A percentile compares a stretch with the other conserved stretches of the same genome.
Conservation (phyloP, 805 yeast species). For the Komagataella kurtzmanii region DNA sequence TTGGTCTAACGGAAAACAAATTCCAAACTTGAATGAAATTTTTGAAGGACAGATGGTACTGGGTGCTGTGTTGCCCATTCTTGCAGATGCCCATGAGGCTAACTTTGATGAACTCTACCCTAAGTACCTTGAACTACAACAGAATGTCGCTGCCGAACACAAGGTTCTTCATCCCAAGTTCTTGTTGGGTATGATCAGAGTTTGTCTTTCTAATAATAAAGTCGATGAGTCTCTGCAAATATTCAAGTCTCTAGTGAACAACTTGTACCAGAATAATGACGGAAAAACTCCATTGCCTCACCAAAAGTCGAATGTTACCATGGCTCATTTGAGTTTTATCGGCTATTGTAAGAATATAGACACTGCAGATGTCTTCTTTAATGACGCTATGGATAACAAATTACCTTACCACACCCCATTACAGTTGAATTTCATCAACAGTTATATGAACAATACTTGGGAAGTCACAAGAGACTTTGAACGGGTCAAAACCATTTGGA, state of each 20-base stretch:
- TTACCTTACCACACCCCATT: slow-evolving; percentile 62
- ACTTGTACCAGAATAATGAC: slow-evolving; percentile 22
- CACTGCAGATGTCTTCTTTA: slow-evolving; percentile 63
- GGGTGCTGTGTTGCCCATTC: slow-evolving; percentile 54
- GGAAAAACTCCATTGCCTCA: slow-evolving; percentile 11
- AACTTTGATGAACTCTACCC: slow-evolving; percentile 45
- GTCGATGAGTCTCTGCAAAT: slow-evolving; percentile 51
- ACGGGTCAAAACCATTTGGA: slow-evolving; percentile 49
- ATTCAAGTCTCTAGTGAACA: slow-evolving; percentile 45
- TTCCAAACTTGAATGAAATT: slow-evolving; percentile 22
- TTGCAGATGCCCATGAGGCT: slow-evolving; percentile 46
- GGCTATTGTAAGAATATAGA: slow-evolving; percentile 63
- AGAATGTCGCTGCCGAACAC: slow-evolving; percentile 10
- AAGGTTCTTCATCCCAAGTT: slow-evolving; percentile 30
- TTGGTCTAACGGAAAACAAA: slow-evolving; percentile 55
- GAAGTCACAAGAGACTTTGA: slow-evolving; percentile 42
- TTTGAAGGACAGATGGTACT: slow-evolving; percentile 55
- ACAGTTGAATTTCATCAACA: slow-evolving; percentile 62
- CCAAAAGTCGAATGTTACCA: slow-evolving; percentile 38
- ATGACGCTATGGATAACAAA: slow-evolving; percentile 52
- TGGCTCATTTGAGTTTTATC: slow-evolving; percentile 66
- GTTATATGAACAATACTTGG: slow-evolving; percentile 49
- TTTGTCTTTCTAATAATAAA: slow-evolving; percentile 52
- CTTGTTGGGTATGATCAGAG: slow-evolving; percentile 61
- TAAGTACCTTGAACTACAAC: slow-evolving; percentile 30